phyloP scores from a whole-genome alignment of 2,329 filamentous ascomycete species.

The Cryphonectria naterciae region DNA sequence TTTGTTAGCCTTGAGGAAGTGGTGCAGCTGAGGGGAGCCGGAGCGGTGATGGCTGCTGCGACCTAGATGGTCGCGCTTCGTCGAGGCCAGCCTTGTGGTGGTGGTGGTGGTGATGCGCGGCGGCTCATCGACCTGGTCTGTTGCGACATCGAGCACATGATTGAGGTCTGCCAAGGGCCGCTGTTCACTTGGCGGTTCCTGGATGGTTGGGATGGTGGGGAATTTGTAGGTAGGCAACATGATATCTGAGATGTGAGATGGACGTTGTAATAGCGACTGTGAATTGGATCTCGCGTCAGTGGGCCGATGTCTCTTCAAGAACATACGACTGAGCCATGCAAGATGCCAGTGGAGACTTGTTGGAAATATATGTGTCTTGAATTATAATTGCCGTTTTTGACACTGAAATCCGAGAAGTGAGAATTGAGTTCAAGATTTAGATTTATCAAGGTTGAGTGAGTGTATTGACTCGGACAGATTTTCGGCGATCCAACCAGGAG shows the following conservation, averaged over 20 bases:
- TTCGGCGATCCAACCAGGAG: neutral
- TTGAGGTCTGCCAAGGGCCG: conserved; percentile 11
- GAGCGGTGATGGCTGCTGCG: conserved; percentile 10
- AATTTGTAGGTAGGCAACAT: conserved; percentile 24
- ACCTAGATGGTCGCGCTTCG: neutral
- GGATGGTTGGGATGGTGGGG: conserved; percentile 25
- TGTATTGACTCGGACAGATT: neutral
- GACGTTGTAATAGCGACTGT: neutral
- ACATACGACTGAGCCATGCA: conserved; percentile 16
- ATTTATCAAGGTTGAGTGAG: neutral
- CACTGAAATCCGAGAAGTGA: neutral
- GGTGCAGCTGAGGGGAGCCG: conserved; percentile 20
- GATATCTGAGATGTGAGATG: conserved; percentile 1
- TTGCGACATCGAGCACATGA: neutral
- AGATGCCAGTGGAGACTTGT: neutral
- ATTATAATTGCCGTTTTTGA: neutral
- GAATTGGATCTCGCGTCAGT: conserved; percentile 8
- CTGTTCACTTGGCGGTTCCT: conserved; percentile 17
- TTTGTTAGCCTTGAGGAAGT: conserved; percentile 11
- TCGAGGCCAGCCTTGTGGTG: neutral
- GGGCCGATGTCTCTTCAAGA: conserved; percentile 13
- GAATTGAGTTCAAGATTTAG: neutral
- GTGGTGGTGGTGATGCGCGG: neutral
- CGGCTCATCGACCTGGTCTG: neutral
- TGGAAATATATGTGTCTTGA: conserved; percentile 1